A percentile compares a stretch with the other conserved stretches of the same genome.
Conservation (phyloP, 108 stramenopile genomes). For the Stephanodiscus triporus region DNA sequence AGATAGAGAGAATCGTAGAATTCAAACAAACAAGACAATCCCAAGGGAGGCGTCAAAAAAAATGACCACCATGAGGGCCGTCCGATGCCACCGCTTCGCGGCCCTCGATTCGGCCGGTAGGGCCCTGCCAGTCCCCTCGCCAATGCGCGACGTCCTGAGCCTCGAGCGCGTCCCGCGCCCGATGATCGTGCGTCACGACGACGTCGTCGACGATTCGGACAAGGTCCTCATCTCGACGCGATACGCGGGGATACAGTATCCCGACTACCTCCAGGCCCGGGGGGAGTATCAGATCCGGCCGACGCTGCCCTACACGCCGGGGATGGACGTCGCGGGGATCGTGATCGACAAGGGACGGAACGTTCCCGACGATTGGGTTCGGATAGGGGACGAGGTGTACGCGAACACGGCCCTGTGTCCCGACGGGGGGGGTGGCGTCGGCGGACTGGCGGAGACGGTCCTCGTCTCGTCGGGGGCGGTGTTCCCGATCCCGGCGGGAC, state of each 20-base stretch:
- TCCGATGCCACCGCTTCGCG: constrained; percentile 65
- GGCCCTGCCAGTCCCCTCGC: constrained; percentile 15
- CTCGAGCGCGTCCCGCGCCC: constrained; percentile 35
- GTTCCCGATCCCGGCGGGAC: constrained; percentile 50
- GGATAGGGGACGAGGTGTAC: constrained; percentile 67
- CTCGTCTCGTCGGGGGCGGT: constrained; percentile 46
- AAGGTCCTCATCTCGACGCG: constrained; percentile 57
- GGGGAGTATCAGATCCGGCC: constrained; percentile 73
- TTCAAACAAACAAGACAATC: no score
- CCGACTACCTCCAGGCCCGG: constrained; percentile 68
- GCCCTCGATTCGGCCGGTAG: constrained; percentile 41
- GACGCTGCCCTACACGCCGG: constrained; percentile 66
- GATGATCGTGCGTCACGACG: constrained; percentile 9
- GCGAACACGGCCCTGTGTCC: constrained; percentile 56
- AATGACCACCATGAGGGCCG: constrained; percentile 72
- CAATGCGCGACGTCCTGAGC: constrained; percentile 36
- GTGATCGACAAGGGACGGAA: constrained; percentile 56
- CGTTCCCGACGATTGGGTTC: constrained; percentile 30
- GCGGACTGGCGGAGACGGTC: constrained; percentile 59
- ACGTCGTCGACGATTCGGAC: constrained; percentile 18
- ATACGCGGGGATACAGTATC: constrained; percentile 78
- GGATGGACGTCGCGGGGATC: constrained; percentile 68
- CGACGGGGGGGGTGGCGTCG: constrained; percentile 57
- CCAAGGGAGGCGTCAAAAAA: no score
- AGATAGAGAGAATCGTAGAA: no score